Percentiles rank a stretch among this genome's conserved stretches.
Evolutionary conservation across 2,329 filamentous ascomycete genomes (phyloP).

Genomic region (Trichoderma sp.): DNA sequence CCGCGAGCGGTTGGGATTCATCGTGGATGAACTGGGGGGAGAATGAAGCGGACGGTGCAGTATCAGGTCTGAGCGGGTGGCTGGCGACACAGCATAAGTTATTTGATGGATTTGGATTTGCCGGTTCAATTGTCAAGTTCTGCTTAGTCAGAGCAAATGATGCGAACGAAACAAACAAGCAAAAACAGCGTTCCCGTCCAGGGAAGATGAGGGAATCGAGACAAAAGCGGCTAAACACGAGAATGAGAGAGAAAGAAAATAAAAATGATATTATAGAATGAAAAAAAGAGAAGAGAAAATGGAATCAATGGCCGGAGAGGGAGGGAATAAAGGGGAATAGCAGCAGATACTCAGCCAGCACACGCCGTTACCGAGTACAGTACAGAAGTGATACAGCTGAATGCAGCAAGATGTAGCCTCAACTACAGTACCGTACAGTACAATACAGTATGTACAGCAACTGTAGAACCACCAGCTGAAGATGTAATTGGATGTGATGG

Average conservation of each 20-base stretch:
- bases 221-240: neutral
- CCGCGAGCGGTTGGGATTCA: slow-evolving; percentile 1
- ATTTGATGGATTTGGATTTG: neutral
- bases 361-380: neutral
- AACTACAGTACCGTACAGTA: too few species aligned
- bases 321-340: neutral
- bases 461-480: too few species aligned
- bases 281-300: neutral
- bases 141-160: neutral
- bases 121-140: neutral
- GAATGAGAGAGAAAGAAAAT: neutral
- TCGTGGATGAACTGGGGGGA: neutral
- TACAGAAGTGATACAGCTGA: too few species aligned
- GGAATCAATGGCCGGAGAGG: neutral
- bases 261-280: neutral
- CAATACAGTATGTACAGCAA: too few species aligned
- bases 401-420: too few species aligned
- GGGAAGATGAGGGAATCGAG: neutral
- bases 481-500: too few species aligned
- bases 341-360: neutral
- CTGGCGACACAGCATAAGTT: neutral
- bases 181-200: neutral
- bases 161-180: neutral
- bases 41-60: neutral
- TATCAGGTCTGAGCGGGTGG: slow-evolving; percentile 7